A percentile compares a stretch with the other conserved stretches of the same genome.
phyloP scores from a whole-genome alignment of 2,329 filamentous ascomycete species.

The Colletotrichum sansevieriae region DNA sequence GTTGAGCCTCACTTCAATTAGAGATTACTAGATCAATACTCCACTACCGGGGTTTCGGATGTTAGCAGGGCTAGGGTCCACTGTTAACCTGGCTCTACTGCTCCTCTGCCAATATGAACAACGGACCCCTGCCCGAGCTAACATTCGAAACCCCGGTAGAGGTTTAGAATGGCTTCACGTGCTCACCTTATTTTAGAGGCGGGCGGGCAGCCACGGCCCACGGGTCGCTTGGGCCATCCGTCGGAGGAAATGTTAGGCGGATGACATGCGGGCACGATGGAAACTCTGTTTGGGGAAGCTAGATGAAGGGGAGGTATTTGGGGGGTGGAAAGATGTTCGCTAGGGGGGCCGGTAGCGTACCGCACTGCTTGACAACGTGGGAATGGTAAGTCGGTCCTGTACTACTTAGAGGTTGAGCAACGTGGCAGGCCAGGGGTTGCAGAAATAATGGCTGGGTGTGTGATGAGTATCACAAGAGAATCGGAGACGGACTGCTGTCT shows the following conservation, averaged over 20 bases:
- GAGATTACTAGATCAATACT: too few species aligned
- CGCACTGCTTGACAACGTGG: constrained; percentile 21
- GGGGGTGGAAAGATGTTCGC: neutral
- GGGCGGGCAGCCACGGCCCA: constrained; percentile 15
- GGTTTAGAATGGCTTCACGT: neutral
- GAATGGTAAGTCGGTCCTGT: constrained; percentile 6
- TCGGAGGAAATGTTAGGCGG: constrained; percentile 25
- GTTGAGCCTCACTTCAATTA: too few species aligned
- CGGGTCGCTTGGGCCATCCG: constrained; percentile 14
- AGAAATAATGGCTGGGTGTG: constrained; percentile 15
- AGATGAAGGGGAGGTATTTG: neutral
- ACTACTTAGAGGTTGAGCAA: constrained; percentile 24
- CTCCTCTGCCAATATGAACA: too few species aligned
- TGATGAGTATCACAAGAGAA: neutral
- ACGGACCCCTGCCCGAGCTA: too few species aligned
- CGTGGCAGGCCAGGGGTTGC: constrained; percentile 30
- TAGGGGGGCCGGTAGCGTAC: neutral
- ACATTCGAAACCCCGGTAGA: too few species aligned
- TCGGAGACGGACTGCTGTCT: too few species aligned
- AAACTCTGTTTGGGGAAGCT: constrained; percentile 13
- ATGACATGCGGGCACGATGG: constrained; percentile 16
- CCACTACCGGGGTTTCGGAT: too few species aligned
- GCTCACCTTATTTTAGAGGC: constrained; percentile 18
- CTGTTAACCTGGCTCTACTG: too few species aligned
- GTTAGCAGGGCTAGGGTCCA: too few species aligned